Conservation (phyloP, 306 rosid genomes). For the Cyamopsis tetragonoloba region DNA sequence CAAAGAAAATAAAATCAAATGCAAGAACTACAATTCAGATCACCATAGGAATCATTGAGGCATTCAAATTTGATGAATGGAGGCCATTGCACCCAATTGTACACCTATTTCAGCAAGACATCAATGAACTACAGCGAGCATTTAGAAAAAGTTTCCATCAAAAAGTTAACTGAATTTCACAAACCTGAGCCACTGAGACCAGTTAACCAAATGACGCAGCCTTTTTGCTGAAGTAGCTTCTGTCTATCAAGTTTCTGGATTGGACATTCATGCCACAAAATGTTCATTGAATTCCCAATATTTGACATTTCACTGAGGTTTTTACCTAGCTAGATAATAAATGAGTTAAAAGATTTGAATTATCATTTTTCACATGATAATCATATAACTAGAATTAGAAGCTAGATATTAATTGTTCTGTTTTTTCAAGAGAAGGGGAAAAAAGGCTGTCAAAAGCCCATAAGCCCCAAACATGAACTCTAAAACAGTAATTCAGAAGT, state of each 20-base stretch:
- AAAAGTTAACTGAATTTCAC: constrained; percentile 28
- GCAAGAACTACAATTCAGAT: constrained; percentile 5
- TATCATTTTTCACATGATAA: not conserved
- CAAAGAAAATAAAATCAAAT: constrained; percentile 5
- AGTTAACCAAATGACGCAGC: constrained; percentile 92
- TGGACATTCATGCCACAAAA: constrained; percentile 71
- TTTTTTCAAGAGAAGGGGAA: too few relatives aligned
- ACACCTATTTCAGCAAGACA: constrained; percentile 3
- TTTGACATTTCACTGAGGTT: constrained; percentile 35
- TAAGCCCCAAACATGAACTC: not conserved
- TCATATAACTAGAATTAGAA: not conserved
- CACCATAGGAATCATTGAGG: not conserved
- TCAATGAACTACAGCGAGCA: not conserved
- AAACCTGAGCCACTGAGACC: constrained; percentile 99
- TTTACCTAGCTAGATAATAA: constrained; percentile 48
- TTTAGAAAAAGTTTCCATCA: not conserved
- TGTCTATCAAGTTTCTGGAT: constrained; percentile 74
- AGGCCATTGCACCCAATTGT: not conserved
- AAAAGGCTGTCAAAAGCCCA: not conserved
- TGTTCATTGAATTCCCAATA: constrained; percentile 63
- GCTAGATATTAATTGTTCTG: not conserved
- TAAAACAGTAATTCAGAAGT: not conserved
- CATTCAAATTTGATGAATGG: not conserved
- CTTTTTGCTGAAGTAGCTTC: constrained; percentile 73
- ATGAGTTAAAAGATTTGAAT: constrained; percentile 32